These are phyloP conservation scores for Penicillium sp. DNA, from an alignment of 2,329 filamentous ascomycete species.

Conservation along the genomic window DNA sequence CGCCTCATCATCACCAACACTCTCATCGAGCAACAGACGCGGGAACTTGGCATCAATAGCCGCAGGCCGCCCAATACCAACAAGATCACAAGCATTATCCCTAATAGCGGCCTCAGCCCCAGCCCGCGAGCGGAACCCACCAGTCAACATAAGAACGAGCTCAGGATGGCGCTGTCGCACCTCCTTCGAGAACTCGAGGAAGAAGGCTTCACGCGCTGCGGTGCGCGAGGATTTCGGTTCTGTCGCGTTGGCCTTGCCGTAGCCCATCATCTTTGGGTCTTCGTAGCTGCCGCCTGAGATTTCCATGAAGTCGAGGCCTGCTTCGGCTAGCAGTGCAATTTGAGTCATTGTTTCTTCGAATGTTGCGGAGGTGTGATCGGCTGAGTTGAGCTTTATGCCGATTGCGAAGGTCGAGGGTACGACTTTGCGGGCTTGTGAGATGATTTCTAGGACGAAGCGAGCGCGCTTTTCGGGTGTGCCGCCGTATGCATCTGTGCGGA, in stretches of 20 bases:
- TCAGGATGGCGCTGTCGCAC: constrained; percentile 48
- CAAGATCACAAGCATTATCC: constrained; percentile 49
- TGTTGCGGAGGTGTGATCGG: constrained; percentile 42
- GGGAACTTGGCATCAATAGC: constrained; percentile 46
- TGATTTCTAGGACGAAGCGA: constrained; percentile 47
- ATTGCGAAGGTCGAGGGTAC: constrained; percentile 46
- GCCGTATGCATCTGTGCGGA: constrained; percentile 49
- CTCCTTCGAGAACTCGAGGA: constrained; percentile 61
- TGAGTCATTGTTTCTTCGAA: constrained; percentile 57
- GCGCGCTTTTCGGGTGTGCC: constrained; percentile 47
- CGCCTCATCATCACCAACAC: constrained; percentile 25
- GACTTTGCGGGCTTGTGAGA: constrained; percentile 41
- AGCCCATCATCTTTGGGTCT: constrained; percentile 46
- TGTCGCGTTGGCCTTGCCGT: constrained; percentile 17
- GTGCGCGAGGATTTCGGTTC: constrained; percentile 44
- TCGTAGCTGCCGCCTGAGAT: constrained; percentile 63
- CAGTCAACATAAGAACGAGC: constrained; percentile 57
- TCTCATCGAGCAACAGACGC: constrained; percentile 30
- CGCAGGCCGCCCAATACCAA: constrained; percentile 50
- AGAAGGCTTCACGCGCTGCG: constrained; percentile 62
- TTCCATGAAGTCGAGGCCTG: constrained; percentile 63
- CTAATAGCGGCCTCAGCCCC: constrained; percentile 51
- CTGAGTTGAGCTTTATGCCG: constrained; percentile 52
- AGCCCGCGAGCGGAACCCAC: constrained; percentile 57
- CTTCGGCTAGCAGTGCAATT: constrained; percentile 45